Conservation (phyloP, 805 yeast species). For the Starmerella riodocensis region DNA sequence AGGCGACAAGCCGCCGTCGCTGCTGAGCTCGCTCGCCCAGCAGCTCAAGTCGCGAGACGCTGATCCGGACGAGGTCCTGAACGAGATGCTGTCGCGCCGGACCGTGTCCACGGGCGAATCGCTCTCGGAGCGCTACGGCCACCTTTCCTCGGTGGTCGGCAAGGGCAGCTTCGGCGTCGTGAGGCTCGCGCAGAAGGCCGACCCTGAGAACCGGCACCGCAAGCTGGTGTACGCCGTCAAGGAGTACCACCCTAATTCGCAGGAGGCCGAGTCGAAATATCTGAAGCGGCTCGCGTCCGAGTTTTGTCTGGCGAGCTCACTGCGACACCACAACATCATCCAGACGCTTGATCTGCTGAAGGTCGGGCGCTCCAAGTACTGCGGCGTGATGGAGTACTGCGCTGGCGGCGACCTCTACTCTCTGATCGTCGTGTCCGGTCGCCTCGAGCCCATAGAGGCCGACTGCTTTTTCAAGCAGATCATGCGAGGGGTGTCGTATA, state of each 20-base stretch:
- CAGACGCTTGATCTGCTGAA: slow-evolving; percentile 67
- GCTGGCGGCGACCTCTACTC: slow-evolving; percentile 72
- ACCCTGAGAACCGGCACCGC: slow-evolving; percentile 29
- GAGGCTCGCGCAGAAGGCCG: slow-evolving; percentile 56
- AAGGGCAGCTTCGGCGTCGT: slow-evolving; percentile 90
- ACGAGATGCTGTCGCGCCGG: slow-evolving; percentile 11
- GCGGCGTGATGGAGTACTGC: slow-evolving; percentile 90
- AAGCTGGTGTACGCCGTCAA: slow-evolving; percentile 52
- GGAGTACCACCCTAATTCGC: slow-evolving; percentile 48
- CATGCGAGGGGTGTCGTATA: slow-evolving; percentile 62
- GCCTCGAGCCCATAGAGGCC: slow-evolving; percentile 49
- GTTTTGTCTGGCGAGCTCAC: slow-evolving; percentile 68
- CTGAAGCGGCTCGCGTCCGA: slow-evolving; percentile 71
- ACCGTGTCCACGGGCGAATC: slow-evolving; percentile 6
- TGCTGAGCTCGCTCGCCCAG: slow-evolving; percentile 15
- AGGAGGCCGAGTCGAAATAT: slow-evolving; percentile 44
- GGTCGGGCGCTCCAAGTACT: slow-evolving; percentile 51
- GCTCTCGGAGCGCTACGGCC: slow-evolving; percentile 82
- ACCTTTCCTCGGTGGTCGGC: slow-evolving; percentile 84
- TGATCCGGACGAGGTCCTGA: slow-evolving; percentile 18
- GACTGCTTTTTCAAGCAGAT: slow-evolving; percentile 84
- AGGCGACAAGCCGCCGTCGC: slow-evolving; percentile 18
- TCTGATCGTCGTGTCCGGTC: slow-evolving; percentile 39
- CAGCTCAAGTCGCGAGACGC: slow-evolving; percentile 12
- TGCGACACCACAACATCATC: slow-evolving; percentile 61